phyloP scores from a whole-genome alignment of 2,329 filamentous ascomycete species.

The Purpureocillium takamizusanense region DNA sequence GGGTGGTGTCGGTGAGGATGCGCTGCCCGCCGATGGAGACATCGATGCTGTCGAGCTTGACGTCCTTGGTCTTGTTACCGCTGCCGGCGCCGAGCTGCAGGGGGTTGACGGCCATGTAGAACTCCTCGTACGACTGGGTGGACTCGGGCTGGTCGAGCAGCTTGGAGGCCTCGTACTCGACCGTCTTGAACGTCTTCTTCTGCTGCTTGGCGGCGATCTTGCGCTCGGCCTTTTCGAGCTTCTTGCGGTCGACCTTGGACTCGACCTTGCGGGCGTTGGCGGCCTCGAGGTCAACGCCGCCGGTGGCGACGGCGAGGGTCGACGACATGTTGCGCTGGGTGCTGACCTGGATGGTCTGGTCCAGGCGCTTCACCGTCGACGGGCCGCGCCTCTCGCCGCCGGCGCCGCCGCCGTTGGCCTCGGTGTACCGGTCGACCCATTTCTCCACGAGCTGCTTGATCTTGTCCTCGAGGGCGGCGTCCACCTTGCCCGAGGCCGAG shows the following conservation, averaged over 20 bases:
- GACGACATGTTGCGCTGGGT: conserved; percentile 94
- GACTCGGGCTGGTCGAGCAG: conserved; percentile 76
- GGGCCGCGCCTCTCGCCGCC: conserved; percentile 64
- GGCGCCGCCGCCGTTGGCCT: conserved; percentile 64
- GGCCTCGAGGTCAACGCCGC: conserved; percentile 84
- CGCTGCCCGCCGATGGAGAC: conserved; percentile 83
- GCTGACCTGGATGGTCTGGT: conserved; percentile 91
- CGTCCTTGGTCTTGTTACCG: conserved; percentile 90
- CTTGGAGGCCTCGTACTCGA: conserved; percentile 92
- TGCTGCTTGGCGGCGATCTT: conserved; percentile 98
- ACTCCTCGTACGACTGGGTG: conserved; percentile 93
- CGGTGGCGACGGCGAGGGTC: conserved; percentile 78
- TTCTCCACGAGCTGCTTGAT: conserved; percentile 80
- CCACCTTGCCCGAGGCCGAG: conserved; percentile 83
- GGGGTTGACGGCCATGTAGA: conserved; percentile 99
- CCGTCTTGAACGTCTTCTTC: conserved; percentile 96
- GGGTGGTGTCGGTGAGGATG: conserved; percentile 81
- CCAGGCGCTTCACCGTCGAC: conserved; percentile 72
- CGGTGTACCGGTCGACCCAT: conserved; percentile 76
- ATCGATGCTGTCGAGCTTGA: conserved; percentile 95
- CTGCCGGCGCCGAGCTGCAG: conserved; percentile 70
- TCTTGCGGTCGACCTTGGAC: conserved; percentile 96
- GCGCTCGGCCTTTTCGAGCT: conserved; percentile 94
- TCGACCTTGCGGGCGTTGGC: conserved; percentile 90
- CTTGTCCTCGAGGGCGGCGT: conserved; percentile 60